Evolutionary conservation across 208 protist genomes (phyloP).

Genomic region (Wallacemonas sp.): DNA sequence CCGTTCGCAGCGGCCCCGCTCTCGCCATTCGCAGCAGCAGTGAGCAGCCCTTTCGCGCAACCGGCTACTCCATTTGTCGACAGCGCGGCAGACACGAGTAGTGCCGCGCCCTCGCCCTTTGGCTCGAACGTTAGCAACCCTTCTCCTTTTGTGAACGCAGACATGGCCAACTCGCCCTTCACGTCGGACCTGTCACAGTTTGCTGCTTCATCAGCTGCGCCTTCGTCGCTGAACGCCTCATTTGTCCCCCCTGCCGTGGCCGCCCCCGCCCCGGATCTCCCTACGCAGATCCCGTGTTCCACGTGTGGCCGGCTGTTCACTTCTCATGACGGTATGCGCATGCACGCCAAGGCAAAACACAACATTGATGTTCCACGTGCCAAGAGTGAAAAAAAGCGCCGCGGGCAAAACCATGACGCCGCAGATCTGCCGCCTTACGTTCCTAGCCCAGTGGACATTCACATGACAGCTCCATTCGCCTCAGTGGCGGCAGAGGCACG

Average conservation of each 20-base stretch:
- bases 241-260: constrained; percentile 11
- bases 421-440: constrained; percentile 82
- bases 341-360: constrained; percentile 88
- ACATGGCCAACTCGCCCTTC: constrained; percentile 31
- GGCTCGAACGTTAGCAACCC: neutral
- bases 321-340: constrained; percentile 59
- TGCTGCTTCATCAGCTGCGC: neutral
- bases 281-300: constrained; percentile 47
- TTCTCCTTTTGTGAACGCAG: constrained; percentile 30
- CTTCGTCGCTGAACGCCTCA: neutral
- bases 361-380: constrained; percentile 40
- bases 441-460: constrained; percentile 86
- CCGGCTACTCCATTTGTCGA: neutral
- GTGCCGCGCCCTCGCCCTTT: neutral
- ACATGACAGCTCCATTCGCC: constrained; percentile 80
- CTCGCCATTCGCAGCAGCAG: constrained; percentile 44
- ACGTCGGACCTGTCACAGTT: constrained; percentile 10
- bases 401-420: neutral
- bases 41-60: constrained; percentile 11
- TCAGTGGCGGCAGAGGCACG: constrained; percentile 16
- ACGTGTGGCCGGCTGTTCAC: constrained; percentile 65
- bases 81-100: neutral
- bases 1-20: constrained; percentile 33
- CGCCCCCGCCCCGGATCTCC: constrained; percentile 17
- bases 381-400: constrained; percentile 14